Evolutionary conservation across 805 yeast genomes (phyloP), one percentile per base, ranked within the genome.

Genomic region (Ogataea ganodermae): DNA sequence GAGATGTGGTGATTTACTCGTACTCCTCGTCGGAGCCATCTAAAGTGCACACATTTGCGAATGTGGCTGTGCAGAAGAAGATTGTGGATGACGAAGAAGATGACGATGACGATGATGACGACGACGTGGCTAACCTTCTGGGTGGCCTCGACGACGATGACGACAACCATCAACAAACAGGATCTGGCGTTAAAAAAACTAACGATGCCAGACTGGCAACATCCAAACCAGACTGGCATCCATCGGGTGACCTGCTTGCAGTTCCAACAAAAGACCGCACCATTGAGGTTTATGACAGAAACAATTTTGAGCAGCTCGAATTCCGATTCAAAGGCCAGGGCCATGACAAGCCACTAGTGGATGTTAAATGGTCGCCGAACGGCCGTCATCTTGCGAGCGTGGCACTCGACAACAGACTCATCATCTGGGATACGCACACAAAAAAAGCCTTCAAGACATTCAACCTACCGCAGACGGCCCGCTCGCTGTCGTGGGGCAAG

Each of bases 171-270:
- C n/a, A 14, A 9, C 33, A n/a, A 4, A 30, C 16, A n/a, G 16
- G 9, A 9, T 6, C 4, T 14, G 33, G 18, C 6, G 28, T 72
- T 72, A 57, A 65, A 78, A 33, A 78, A 1, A 67, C 37, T 9
- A 48, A 46, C 13, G 49, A 57, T 8, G 24, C 52, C 6, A 49
- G 44, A 20, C 45, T 59, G 35, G 40, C 60, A 2, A 48, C 83
- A 21, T 74, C 87, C 0, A 76, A 75, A 35, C 74, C 81, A 2
- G 78, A 76, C 30, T 89, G 96, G 96, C 79, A 81, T 47, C 79
- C 85, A 2, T 72, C 76, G 44, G 96, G 96, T 14, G 78, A 78
- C 44, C 63, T 71, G n/a, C 70, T 89, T 40, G 89, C 90, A 2
- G 59, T 88, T 16, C 90, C 96, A 2, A 70, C 84, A 6, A 68